Evolutionary conservation across 73 alveolate species (phyloP).

Genomic region (Tetrahymena thermophila): DNA sequence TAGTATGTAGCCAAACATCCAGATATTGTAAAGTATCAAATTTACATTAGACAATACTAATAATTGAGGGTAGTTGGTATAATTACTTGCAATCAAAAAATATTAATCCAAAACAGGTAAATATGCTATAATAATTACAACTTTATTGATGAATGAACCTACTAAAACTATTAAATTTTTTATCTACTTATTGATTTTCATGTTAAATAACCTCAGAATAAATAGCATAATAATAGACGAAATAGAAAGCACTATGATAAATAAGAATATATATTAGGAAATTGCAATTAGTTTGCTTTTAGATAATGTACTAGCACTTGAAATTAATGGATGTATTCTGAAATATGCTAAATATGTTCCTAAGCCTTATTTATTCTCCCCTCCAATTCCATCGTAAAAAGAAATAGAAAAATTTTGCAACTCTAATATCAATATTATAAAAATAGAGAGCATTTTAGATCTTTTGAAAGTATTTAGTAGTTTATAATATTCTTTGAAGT

Average conservation of each 20-base stretch:
- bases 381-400: not conserved
- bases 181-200: not conserved
- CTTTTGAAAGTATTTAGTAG: not conserved
- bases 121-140: not conserved
- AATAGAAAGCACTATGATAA: not conserved
- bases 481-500: not conserved
- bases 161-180: not conserved
- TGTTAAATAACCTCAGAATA: not conserved
- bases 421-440: not conserved
- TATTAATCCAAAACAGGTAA: not conserved
- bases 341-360: not conserved
- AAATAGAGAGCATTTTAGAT: not conserved
- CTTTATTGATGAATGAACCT: not conserved
- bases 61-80: not conserved
- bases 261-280: not conserved
- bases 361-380: not conserved
- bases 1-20: not conserved
- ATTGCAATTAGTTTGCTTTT: not conserved
- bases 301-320: not conserved
- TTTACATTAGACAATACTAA: not conserved
- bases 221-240: not conserved
- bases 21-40: not conserved
- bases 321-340: not conserved
- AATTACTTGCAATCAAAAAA: not conserved
- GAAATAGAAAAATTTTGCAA: not conserved